Base-by-base conservation (phyloP, 768 basidiomycete genomes). In the Multifurca ochricompacta region DNA sequence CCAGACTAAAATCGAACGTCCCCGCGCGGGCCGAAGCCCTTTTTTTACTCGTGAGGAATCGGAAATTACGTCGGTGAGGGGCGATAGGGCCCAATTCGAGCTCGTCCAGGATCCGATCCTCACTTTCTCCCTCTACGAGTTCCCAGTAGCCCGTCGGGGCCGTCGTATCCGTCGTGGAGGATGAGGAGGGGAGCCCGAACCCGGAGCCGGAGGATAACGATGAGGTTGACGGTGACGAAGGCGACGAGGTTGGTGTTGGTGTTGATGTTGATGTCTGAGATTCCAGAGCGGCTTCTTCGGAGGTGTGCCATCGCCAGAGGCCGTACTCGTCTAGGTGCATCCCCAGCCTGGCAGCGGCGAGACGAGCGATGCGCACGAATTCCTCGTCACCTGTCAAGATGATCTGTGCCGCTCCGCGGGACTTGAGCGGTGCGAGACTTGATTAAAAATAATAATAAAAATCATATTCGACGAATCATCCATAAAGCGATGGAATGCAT, bases 281-380 rank as follows among this genome's bases (percentile, higher is more conserved):
- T 27, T 54, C 53, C 18, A 41, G 43, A 8, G 44, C 28, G 27
- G 36, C 50, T 48, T 57, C 56, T 18, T 49, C 58, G 0, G 51
- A 21, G 5, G 55, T 44, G 30, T 66, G 68, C 79, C 81, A 83
- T 46, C 67, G 71, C 85, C 85, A 87, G 3, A 87, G 68, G 11
- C 85, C 85, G 58, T 72, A 77, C 59, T 82, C 80, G 59, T 83
- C 77, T 27, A 87, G 70, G 31, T 74, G 69, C 62, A 83, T 60
- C 14, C 76, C 77, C 2, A 71, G 61, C 40, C 67, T 69, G 6
- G 61, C 48, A 0, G 85, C 85, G 35, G 69, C 68, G 19, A 59
- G 63, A 30, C 71, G 71, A 2, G 79, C 55, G 37, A 74, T 67
- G 45, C 69, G 66, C 37, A 69, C 66, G 63, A 83, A 82, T 23